Percentiles rank a stretch among this genome's conserved stretches.
phyloP scores from a whole-genome alignment of 768 basidiomycete genomes.

The Rhodotorula paludigena region DNA sequence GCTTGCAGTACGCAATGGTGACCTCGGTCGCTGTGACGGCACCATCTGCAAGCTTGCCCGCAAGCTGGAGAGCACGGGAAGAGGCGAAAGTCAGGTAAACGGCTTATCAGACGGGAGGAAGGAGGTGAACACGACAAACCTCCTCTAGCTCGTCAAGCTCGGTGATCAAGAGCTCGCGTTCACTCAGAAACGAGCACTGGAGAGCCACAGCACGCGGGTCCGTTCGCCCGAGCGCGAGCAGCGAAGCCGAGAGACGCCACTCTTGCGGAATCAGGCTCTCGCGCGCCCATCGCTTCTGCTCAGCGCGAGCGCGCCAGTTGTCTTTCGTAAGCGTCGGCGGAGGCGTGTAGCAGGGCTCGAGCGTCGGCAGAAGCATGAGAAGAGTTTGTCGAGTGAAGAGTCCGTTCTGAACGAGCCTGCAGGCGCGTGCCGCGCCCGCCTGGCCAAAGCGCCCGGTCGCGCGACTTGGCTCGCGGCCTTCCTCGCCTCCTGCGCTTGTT shows the following conservation, averaged over 20 bases:
- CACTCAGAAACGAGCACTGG: neutral
- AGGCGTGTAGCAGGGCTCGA: neutral
- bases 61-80: neutral
- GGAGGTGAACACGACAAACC: neutral
- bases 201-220: neutral
- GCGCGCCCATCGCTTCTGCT: neutral
- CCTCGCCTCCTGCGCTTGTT: too few species aligned
- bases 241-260: neutral
- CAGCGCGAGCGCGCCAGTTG: conserved; percentile 2
- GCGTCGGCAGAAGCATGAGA: too few species aligned
- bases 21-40: neutral
- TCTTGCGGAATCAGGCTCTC: neutral
- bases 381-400: too few species aligned
- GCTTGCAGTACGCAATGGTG: neutral
- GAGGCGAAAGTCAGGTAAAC: neutral
- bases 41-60: neutral
- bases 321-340: neutral
- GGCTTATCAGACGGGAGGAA: too few species aligned
- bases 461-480: too few species aligned
- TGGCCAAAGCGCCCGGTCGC: too few species aligned
- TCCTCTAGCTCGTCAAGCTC: conserved; percentile 15
- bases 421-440: too few species aligned
- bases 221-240: neutral
- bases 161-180: conserved; percentile 5
- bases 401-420: too few species aligned